phyloP scores from a whole-genome alignment of 176 grass and related monocot genomes.

The Aegilops bicornis region DNA sequence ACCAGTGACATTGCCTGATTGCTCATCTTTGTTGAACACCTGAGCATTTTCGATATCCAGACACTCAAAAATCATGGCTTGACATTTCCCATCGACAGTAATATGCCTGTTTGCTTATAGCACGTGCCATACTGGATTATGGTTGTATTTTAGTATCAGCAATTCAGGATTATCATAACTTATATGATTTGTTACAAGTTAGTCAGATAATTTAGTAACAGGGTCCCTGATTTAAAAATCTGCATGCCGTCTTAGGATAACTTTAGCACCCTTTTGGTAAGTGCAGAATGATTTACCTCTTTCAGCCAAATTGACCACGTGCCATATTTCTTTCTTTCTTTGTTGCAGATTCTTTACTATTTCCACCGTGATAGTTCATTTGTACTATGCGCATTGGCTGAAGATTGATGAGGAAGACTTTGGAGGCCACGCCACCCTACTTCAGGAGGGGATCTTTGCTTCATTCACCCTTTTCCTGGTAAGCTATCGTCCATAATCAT shows the following conservation, averaged over 20 bases:
- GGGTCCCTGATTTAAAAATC: not conserved
- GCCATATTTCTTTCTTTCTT: not conserved
- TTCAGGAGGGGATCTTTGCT: constrained; percentile 24
- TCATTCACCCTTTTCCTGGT: constrained; percentile 6
- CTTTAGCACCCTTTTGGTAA: not conserved
- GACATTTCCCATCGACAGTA: not conserved
- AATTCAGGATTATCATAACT: not conserved
- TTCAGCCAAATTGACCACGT: not conserved
- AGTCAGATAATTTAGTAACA: not conserved
- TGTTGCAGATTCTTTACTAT: constrained; percentile 66
- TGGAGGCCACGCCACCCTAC: constrained; percentile 67
- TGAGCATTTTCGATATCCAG: not conserved
- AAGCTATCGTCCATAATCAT: not conserved
- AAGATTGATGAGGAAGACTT: constrained; percentile 91
- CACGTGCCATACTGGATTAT: not conserved
- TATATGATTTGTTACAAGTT: not conserved
- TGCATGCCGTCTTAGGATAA: not conserved
- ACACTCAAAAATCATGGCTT: not conserved
- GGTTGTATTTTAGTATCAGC: not conserved
- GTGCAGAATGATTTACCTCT: not conserved
- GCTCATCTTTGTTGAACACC: not conserved
- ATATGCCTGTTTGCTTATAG: not conserved
- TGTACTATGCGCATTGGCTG: constrained; percentile 60
- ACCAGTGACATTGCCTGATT: not conserved
- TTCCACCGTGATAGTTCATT: constrained; percentile 69